phyloP scores from a whole-genome alignment of 805 yeast species.

The Wickerhamomyces bisporus region DNA sequence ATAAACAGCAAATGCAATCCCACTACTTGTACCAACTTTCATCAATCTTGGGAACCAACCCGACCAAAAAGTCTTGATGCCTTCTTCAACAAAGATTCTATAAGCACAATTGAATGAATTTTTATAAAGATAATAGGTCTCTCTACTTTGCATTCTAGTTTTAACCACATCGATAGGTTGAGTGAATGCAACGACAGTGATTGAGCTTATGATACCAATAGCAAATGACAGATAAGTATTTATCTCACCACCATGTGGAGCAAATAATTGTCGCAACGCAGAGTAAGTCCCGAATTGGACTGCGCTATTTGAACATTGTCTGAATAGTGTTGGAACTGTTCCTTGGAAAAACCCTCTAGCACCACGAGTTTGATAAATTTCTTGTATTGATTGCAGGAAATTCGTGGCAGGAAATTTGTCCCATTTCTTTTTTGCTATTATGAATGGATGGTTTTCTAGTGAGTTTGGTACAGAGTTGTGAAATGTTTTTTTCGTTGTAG shows the following conservation, averaged over 20 bases:
- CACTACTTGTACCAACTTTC: conserved; percentile 67
- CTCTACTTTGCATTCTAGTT: conserved; percentile 78
- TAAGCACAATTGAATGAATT: conserved; percentile 57
- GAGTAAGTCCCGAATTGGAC: conserved; percentile 84
- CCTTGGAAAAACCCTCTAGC: conserved; percentile 78
- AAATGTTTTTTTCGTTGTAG: conserved; percentile 22
- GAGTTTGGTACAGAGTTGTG: conserved; percentile 20
- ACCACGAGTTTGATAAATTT: conserved; percentile 72
- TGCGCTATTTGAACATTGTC: conserved; percentile 76
- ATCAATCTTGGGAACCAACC: conserved; percentile 65
- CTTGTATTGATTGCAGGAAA: conserved; percentile 47
- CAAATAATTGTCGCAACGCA: conserved; percentile 63
- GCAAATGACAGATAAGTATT: conserved; percentile 29
- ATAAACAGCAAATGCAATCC: conserved; percentile 61
- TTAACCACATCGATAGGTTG: conserved; percentile 89
- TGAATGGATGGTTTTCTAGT: conserved; percentile 23
- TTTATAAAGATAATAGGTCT: conserved; percentile 50
- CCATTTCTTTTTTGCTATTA: conserved; percentile 28
- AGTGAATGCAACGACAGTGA: conserved; percentile 69
- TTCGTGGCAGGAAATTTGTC: conserved; percentile 52
- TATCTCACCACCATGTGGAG: conserved; percentile 42
- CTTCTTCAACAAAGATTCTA: conserved; percentile 43
- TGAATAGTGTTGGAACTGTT: conserved; percentile 68
- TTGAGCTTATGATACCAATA: conserved; percentile 59
- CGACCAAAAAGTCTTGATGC: conserved; percentile 43